These are phyloP conservation scores for Lentinus tigrinus DNA, from an alignment of 768 basidiomycete species.

Conservation along the genomic window DNA sequence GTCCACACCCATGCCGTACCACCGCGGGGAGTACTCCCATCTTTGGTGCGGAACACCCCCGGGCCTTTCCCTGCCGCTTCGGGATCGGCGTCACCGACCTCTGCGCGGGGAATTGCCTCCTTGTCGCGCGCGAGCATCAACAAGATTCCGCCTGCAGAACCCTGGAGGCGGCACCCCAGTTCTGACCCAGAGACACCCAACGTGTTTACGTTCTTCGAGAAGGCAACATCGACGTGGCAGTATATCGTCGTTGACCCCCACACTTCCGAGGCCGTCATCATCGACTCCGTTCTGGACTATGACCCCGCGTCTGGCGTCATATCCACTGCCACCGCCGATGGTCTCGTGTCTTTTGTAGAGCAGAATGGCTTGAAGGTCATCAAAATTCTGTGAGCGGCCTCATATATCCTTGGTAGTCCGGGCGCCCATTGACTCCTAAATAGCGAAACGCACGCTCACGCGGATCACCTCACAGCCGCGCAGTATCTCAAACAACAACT, in stretches of 20 bases:
- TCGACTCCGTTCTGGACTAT: constrained; percentile 38
- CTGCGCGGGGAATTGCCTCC: neutral
- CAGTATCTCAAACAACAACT: constrained; percentile 34
- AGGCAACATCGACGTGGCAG: constrained; percentile 40
- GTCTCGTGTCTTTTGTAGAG: constrained; percentile 31
- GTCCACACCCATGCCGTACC: neutral
- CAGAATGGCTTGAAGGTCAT: constrained; percentile 30
- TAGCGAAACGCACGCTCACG: constrained; percentile 40
- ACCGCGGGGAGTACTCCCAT: neutral
- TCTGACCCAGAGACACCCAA: constrained; percentile 21
- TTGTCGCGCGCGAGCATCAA: constrained; percentile 9
- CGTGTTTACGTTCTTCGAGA: constrained; percentile 30
- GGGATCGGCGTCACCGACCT: neutral
- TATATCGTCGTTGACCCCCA: constrained; percentile 57
- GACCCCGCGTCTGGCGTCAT: constrained; percentile 31
- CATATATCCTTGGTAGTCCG: neutral
- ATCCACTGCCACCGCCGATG: constrained; percentile 34
- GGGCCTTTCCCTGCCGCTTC: neutral
- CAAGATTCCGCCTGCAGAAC: constrained; percentile 19
- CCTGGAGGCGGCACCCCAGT: constrained; percentile 22
- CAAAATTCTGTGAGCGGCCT: constrained; percentile 33
- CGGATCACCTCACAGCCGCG: constrained; percentile 38
- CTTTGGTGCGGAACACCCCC: neutral
- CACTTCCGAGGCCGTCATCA: constrained; percentile 43
- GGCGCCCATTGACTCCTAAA: neutral